A percentile compares a stretch with the other conserved stretches of the same genome.
phyloP scores from a whole-genome alignment of 345 rosid genomes.

The Zanthoxylum bungeanum region DNA sequence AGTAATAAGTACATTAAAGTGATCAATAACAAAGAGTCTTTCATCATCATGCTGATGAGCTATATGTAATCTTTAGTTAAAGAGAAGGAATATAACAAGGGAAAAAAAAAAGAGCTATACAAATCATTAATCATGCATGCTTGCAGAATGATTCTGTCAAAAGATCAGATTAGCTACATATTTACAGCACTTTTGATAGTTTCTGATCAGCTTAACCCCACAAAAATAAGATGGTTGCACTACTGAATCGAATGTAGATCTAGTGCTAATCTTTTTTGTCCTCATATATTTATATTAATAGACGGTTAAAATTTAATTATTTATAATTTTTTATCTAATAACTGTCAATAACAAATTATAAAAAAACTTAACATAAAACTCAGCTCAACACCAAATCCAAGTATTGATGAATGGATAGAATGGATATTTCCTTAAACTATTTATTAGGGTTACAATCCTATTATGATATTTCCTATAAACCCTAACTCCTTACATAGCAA shows the following conservation, averaged over 20 bases:
- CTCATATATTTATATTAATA: background rate
- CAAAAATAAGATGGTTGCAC: background rate
- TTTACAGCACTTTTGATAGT: background rate
- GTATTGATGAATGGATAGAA: too few species aligned
- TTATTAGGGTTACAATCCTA: too few species aligned
- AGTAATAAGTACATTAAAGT: conserved; percentile 24
- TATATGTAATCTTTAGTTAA: conserved; percentile 20
- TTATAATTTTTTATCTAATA: too few species aligned
- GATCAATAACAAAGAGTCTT: conserved; percentile 35
- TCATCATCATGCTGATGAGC: conserved; percentile 25
- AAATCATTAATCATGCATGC: conserved; percentile 10
- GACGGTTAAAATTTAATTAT: too few species aligned
- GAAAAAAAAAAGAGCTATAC: background rate
- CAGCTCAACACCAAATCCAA: too few species aligned
- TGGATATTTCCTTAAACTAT: too few species aligned
- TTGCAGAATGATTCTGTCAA: conserved; percentile 3
- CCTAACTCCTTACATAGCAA: too few species aligned
- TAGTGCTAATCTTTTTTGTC: too few species aligned
- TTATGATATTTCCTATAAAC: too few species aligned
- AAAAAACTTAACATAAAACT: too few species aligned
- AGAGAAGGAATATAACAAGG: background rate
- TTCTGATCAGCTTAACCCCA: background rate
- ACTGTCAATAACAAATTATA: too few species aligned
- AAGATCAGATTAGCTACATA: conserved; percentile 9
- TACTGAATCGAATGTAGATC: too few species aligned